These are phyloP conservation scores for Huntiella moniliformis DNA, from an alignment of 2,329 filamentous ascomycete species.

Conservation along the genomic window DNA sequence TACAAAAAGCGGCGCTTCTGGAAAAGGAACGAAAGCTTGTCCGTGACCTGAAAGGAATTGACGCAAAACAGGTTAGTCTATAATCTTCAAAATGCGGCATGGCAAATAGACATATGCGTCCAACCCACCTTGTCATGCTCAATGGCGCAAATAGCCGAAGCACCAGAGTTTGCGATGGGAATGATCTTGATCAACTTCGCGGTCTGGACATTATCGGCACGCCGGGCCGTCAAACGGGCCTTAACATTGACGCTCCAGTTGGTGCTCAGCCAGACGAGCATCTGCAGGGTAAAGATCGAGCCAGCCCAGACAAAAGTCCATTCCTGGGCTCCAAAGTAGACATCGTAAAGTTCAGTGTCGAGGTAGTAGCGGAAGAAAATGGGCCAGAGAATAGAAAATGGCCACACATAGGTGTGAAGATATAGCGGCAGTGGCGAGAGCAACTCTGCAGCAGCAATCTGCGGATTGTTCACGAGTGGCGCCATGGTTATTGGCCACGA, in stretches of 20 bases:
- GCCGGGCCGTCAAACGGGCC: conserved; percentile 61
- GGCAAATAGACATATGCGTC: not conserved
- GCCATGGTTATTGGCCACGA: conserved; percentile 29
- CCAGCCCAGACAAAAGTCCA: conserved; percentile 96
- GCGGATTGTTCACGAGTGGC: conserved; percentile 74
- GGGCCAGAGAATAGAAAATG: conserved; percentile 82
- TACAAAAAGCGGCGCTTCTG: conserved; percentile 96
- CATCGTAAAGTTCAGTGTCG: conserved; percentile 65
- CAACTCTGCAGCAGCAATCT: conserved; percentile 75
- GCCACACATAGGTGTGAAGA: conserved; percentile 81
- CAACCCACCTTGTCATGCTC: conserved; percentile 47
- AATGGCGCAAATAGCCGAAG: conserved; percentile 71
- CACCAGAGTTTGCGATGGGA: conserved; percentile 72
- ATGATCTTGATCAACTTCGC: conserved; percentile 85
- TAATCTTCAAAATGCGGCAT: not conserved
- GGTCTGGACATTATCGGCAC: conserved; percentile 48
- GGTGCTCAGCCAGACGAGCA: conserved; percentile 82
- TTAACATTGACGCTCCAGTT: conserved; percentile 90
- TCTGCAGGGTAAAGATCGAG: conserved; percentile 71
- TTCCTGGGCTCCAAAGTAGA: conserved; percentile 80
- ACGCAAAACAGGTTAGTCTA: conserved; percentile 2
- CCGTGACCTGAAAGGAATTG: conserved; percentile 33
- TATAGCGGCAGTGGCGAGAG: conserved; percentile 68
- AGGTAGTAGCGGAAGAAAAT: conserved; percentile 79
- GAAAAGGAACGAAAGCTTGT: conserved; percentile 78